phyloP scores from a whole-genome alignment of 306 rosid species.

The Casuarina glauca region DNA sequence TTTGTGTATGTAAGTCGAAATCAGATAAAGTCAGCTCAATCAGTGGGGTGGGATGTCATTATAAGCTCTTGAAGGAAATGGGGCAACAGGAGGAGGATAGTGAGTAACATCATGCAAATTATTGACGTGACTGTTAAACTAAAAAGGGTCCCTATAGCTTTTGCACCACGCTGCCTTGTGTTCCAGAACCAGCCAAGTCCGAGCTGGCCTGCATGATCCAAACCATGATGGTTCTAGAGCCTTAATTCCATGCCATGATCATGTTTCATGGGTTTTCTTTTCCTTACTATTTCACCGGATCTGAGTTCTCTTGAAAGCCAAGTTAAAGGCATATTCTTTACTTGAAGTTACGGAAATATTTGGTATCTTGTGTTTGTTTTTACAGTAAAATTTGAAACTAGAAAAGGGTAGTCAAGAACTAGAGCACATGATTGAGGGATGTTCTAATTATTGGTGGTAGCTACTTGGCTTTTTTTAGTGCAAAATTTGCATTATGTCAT shows the following conservation, averaged over 20 bases:
- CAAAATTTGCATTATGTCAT: too few species aligned
- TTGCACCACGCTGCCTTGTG: conserved; percentile 7
- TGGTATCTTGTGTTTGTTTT: too few species aligned
- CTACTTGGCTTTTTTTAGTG: too few species aligned
- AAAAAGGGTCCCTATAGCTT: conserved; percentile 22
- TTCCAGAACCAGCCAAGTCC: neutral
- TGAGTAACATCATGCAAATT: conserved; percentile 20
- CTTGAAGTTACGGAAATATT: too few species aligned
- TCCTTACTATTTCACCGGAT: too few species aligned
- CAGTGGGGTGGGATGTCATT: neutral
- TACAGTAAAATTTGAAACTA: too few species aligned
- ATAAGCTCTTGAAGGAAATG: conserved; percentile 19
- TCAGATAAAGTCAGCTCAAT: conserved; percentile 12
- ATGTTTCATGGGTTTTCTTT: neutral
- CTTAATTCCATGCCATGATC: neutral
- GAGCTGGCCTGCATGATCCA: neutral
- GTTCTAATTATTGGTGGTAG: too few species aligned
- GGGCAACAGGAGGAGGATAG: conserved; percentile 34
- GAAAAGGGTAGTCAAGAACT: too few species aligned
- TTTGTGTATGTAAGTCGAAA: neutral
- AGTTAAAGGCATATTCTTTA: too few species aligned
- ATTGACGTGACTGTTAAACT: conserved; percentile 20
- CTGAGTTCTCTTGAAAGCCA: too few species aligned
- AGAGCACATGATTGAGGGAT: too few species aligned
- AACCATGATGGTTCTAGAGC: neutral